Evolutionary conservation across 768 basidiomycete genomes (phyloP), one percentile per base, ranked within the genome.

Genomic region (Amanita thiersii): DNA sequence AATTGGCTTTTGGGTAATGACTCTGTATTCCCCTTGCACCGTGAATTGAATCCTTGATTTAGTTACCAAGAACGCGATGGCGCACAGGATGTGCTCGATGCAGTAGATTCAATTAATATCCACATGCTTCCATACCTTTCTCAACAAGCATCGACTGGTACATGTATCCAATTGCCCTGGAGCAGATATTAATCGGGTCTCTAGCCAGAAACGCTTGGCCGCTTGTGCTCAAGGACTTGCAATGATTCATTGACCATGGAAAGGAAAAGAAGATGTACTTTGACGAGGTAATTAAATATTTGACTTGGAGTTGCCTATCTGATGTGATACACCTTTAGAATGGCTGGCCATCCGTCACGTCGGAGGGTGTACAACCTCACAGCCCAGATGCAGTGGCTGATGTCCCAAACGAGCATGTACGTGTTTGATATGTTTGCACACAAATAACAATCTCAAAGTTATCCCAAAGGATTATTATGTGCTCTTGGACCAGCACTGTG

Each of bases 301-400:
- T 14, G n/a, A 2, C 12, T 20, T n/a, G 5, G 7, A 26, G 21
- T 29, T 26, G 8, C 30, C 1, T 21, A 15, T 7, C 18, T 18
- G 32, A 9, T 7, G 5, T 26, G n/a, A 28, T 33, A n/a, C n/a
- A 2, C n/a, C 15, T 31, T 2, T 44, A 86, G 84, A 86, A 85
- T 53, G 82, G 84, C 28, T 86, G 83, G 84, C 84, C 85, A 1
- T 84, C 81, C 0, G 63, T 64, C 35, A 79, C 78, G 1, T 86
- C 71, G 12, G 25, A 55, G 1, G 64, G 73, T 6, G 81, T 86
- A 8, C 64, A 83, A 46, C 75, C 83, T 2, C 86, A 86, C 54
- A 81, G 75, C 47, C 64, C 66, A 0, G 45, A 54, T 35, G 84
- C 85, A 3, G 69, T 82, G 5, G 73, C 82, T 1, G 65, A 75